A percentile compares a stretch with the other conserved stretches of the same genome.
Conservation (phyloP, 345 rosid genomes). For the Gynandropsis gynandra region DNA sequence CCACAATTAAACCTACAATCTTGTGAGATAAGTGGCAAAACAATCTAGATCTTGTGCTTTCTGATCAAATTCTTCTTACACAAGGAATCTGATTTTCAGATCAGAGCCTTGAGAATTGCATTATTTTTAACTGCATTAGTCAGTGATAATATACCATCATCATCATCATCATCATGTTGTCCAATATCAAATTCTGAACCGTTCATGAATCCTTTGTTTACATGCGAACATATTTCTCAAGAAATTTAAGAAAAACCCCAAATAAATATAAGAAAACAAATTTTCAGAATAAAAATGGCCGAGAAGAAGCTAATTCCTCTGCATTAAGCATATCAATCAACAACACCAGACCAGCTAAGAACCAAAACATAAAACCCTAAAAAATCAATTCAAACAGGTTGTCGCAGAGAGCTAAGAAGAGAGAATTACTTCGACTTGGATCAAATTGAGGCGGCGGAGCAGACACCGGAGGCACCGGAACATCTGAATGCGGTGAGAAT, state of each 20-base stretch:
- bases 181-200: no score
- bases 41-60: no score
- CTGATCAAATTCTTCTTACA: no score
- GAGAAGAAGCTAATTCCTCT: conserved; percentile 1
- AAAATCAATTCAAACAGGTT: conserved; percentile 7
- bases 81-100: no score
- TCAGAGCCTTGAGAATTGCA: no score
- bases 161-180: no score
- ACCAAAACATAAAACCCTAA: conserved; percentile 18
- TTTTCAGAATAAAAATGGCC: conserved; percentile 13
- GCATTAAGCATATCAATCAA: not conserved
- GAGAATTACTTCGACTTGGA: conserved; percentile 72
- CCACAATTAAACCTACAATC: no score
- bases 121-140: no score
- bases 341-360: not conserved
- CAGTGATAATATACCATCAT: no score
- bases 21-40: no score
- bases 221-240: not conserved
- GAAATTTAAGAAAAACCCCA: not conserved
- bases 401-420: conserved; percentile 2
- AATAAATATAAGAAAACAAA: not conserved
- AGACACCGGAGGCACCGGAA: conserved; percentile 20
- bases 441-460: conserved; percentile 42
- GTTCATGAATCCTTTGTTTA: no score
- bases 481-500: conserved; percentile 2